These are phyloP conservation scores for Geum urbanum DNA, from an alignment of 306 rosid genomes.

Conservation along the genomic window DNA sequence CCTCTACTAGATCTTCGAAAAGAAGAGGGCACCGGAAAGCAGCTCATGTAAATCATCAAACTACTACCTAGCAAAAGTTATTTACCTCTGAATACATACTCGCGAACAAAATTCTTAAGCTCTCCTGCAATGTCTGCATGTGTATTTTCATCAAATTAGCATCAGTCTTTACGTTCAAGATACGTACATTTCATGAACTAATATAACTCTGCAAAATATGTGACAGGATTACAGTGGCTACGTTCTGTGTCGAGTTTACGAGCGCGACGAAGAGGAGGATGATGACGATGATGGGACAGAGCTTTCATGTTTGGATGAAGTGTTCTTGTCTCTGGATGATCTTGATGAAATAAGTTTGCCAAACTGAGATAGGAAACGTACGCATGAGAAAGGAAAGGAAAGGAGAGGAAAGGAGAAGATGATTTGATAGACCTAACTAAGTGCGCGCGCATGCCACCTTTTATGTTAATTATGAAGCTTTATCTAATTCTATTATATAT, in stretches of 20 bases:
- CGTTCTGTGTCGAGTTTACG: slow-evolving; percentile 72
- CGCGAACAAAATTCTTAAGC: not conserved
- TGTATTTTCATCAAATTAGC: not conserved
- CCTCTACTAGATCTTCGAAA: slow-evolving; percentile 40
- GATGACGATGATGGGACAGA: slow-evolving; percentile 56
- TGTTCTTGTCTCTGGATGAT: slow-evolving; percentile 89
- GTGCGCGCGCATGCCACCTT: slow-evolving; percentile 13
- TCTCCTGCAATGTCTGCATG: not conserved
- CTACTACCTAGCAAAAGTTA: not conserved
- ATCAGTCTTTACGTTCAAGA: not conserved
- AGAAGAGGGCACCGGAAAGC: slow-evolving; percentile 51
- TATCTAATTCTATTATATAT: slow-evolving; percentile 2
- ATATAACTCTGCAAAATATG: not conserved
- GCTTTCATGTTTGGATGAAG: slow-evolving; percentile 94
- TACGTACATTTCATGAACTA: not conserved
- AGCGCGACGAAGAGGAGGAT: slow-evolving; percentile 36
- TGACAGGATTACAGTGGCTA: slow-evolving; percentile 58
- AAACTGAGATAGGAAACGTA: slow-evolving; percentile 25
- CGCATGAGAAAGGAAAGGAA: not conserved
- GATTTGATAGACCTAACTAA: slow-evolving; percentile 7
- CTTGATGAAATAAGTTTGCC: slow-evolving; percentile 93
- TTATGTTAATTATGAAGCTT: slow-evolving; percentile 10
- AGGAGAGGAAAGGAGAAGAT: not conserved
- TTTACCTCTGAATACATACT: not conserved
- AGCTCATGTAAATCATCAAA: slow-evolving; percentile 32